Conservation (phyloP, 1,284 basidiomycete species). For the Vanrija pseudolonga region DNA sequence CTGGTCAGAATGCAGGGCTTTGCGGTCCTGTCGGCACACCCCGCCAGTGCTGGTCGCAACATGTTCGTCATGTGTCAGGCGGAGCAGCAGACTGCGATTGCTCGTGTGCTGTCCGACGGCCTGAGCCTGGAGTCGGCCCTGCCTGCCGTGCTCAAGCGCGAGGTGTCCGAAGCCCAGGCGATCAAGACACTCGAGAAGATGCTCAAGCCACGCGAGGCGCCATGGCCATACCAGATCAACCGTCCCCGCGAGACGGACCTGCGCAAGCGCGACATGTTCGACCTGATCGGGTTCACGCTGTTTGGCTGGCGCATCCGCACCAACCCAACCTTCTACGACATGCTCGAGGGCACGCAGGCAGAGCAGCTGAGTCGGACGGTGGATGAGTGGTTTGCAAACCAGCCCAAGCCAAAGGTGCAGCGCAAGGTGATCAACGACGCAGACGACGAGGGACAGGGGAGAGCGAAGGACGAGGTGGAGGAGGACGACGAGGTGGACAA, state of each 20-base stretch:
- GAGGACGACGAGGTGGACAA: not conserved
- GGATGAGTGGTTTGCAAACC: conserved; percentile 52
- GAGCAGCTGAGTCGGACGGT: conserved; percentile 66
- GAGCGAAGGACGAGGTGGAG: not conserved
- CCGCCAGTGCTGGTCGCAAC: conserved; percentile 52
- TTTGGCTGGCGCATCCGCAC: conserved; percentile 64
- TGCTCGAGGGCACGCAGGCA: conserved; percentile 50
- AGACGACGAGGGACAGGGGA: not conserved
- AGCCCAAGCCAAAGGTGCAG: conserved; percentile 1
- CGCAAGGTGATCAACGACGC: conserved; percentile 2
- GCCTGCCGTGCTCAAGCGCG: conserved; percentile 36
- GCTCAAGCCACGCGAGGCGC: conserved; percentile 25
- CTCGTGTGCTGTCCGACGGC: conserved; percentile 78
- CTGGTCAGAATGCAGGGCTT: conserved; percentile 87
- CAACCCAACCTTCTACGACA: conserved; percentile 86
- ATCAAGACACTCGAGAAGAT: conserved; percentile 13
- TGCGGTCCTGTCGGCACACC: conserved; percentile 54
- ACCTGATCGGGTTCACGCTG: conserved; percentile 77
- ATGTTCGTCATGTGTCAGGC: conserved; percentile 85
- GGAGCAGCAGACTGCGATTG: conserved; percentile 72
- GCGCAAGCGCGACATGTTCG: conserved; percentile 66
- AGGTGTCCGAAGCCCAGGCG: not conserved
- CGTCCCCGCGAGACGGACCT: conserved; percentile 44
- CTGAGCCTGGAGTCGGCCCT: conserved; percentile 82
- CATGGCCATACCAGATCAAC: conserved; percentile 21